Percentiles rank a stretch among this genome's conserved stretches.
Conservation (phyloP, 768 basidiomycete genomes). For the Leccinellum rugosiceps region DNA sequence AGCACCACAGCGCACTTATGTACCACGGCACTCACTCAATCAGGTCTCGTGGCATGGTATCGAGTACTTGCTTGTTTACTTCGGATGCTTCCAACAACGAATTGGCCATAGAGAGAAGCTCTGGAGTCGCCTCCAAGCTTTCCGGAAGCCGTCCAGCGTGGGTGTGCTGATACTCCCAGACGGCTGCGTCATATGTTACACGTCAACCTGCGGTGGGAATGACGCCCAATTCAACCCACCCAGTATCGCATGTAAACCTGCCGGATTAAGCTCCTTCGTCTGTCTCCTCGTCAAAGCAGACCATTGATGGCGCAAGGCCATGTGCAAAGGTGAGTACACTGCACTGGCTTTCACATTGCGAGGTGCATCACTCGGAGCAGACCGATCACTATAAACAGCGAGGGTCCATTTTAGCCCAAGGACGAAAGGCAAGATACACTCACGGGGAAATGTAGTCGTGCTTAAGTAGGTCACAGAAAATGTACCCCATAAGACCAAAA, state of each 20-base stretch:
- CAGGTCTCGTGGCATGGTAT: constrained; percentile 52
- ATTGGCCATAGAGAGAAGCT: constrained; percentile 65
- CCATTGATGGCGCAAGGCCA: constrained; percentile 70
- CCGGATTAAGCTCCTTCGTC: constrained; percentile 83
- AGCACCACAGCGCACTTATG: not conserved
- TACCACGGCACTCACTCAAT: constrained; percentile 47
- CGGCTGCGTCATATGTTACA: constrained; percentile 42
- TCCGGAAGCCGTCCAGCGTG: constrained; percentile 60
- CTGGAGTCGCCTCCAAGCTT: constrained; percentile 42
- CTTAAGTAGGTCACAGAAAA: constrained; percentile 87
- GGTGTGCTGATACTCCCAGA: constrained; percentile 77
- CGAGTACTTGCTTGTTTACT: constrained; percentile 67
- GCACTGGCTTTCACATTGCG: constrained; percentile 59
- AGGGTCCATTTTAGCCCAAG: constrained; percentile 6
- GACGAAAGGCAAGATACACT: constrained; percentile 31
- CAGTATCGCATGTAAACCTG: constrained; percentile 64
- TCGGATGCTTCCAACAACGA: constrained; percentile 55
- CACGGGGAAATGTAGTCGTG: constrained; percentile 87
- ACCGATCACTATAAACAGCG: constrained; percentile 52
- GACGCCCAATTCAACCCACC: constrained; percentile 41
- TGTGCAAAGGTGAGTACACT: constrained; percentile 61
- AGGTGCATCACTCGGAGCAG: constrained; percentile 52
- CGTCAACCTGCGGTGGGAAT: constrained; percentile 11
- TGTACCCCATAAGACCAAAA: constrained; percentile 88
- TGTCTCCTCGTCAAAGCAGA: constrained; percentile 64